Evolutionary conservation across 805 yeast genomes (phyloP).

Genomic region (Lipomyces sp.): DNA sequence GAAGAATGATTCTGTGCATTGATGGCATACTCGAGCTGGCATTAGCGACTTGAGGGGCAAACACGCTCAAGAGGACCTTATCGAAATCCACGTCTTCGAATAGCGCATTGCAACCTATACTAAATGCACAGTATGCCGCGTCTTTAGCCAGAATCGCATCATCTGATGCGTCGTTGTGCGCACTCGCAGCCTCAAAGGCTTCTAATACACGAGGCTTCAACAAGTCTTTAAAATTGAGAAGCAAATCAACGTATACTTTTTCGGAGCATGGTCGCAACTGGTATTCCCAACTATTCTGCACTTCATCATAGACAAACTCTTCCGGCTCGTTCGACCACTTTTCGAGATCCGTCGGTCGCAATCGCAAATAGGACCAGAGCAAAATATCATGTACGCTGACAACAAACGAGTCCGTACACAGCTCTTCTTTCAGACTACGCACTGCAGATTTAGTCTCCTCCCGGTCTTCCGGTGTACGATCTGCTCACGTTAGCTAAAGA

Average conservation of each 20-base stretch:
- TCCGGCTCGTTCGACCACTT: constrained; percentile 87
- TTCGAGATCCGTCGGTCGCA: constrained; percentile 77
- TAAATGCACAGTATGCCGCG: constrained; percentile 80
- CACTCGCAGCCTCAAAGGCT: constrained; percentile 17
- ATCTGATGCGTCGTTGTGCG: constrained; percentile 17
- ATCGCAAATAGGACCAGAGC: constrained; percentile 71
- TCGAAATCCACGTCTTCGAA: constrained; percentile 71
- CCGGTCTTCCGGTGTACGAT: constrained; percentile 68
- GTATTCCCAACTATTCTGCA: constrained; percentile 76
- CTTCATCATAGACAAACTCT: constrained; percentile 87
- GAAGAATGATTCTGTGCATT: constrained; percentile 65
- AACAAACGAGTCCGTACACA: constrained; percentile 63
- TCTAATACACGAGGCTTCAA: constrained; percentile 50
- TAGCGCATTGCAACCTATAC: constrained; percentile 71
- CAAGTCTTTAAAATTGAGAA: constrained; percentile 62
- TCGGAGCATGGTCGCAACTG: constrained; percentile 88
- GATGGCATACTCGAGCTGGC: constrained; percentile 41
- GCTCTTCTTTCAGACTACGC: constrained; percentile 54
- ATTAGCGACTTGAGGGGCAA: constrained; percentile 66
- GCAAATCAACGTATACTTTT: constrained; percentile 75
- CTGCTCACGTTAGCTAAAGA: constrained; percentile 10
- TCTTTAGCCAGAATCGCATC: constrained; percentile 71
- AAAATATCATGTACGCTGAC: constrained; percentile 66
- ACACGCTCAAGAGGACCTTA: constrained; percentile 50
- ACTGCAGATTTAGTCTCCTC: constrained; percentile 66